Base-by-base conservation (phyloP, 805 yeast species). In the Metschnikowia orientalis region DNA sequence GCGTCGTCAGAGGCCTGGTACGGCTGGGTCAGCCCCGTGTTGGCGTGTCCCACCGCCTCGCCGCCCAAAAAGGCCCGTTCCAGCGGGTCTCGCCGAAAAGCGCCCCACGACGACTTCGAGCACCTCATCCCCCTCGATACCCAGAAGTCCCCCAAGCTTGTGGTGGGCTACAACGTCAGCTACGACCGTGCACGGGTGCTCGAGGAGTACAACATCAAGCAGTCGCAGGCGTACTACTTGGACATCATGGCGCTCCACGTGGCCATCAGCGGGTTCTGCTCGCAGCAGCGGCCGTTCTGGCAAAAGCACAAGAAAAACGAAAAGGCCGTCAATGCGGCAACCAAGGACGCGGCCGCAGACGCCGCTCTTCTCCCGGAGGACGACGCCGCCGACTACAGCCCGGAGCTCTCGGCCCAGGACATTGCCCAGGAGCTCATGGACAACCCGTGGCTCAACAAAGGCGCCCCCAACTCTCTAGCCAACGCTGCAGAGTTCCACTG, bases 181-280 rank as follows among this genome's bases (percentile, higher is more conserved):
- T 92, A 79, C 51, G 99, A 92, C 57, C 70, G 99, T 27, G 90
- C 95, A 1, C 69, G 95, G 21, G 76, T 90, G 1, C 45, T 63
- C 18, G 97, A 92, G 35, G 98, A 92, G 54, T 92, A 92, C 59
- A 69, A 71, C 47, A 53, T 89, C 21, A 56, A 64, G 19, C 73
- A 67, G 27, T 68, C 95, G 1, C 77, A 80, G 44, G 83, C 85
- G 2, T 88, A 87, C 57, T 92, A 66, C 50, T 44, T 94, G 37
- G 99, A 92, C 56, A 89, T 95, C 1, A 84, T 90, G 88, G 81
- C 97, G 1, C 61, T 92, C 12, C 99, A 92, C 57, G 77, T 89
- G 20, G 94, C 97, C 1, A 75, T 79, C 0, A 77, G 81, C 31
- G 99, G 99, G 0, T 81, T 92, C 74, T 86, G 96, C 54, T 85